Evolutionary conservation across 2,329 filamentous ascomycete genomes (phyloP), one percentile per base, ranked within the genome.

Genomic region (Exophiala bonariae): DNA sequence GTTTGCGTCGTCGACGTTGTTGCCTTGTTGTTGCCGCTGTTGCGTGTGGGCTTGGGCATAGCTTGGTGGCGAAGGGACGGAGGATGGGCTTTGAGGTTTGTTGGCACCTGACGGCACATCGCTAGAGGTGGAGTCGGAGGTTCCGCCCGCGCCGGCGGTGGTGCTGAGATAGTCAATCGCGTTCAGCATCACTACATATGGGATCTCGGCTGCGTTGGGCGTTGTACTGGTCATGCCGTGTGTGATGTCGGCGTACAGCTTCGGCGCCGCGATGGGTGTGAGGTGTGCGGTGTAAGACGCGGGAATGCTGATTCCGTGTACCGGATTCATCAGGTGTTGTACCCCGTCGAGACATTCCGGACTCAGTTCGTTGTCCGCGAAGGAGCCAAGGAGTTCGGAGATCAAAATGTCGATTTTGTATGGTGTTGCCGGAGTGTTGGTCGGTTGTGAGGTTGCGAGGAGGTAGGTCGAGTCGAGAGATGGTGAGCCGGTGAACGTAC

Each of bases 341-440:
- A 97, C 91, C 35, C 93, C 93, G 65, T 99, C 93, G 9, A 99
- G 78, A 62, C 93, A 99, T 71, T 99, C 93, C 0, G 93, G 93
- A 0, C 89, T 96, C 8, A 99, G 81, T 69, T 99, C 93, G 63
- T 99, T 99, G 69, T 99, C 93, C 18, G 85, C 93, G 63, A 97
- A 99, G 2, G 91, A 96, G 30, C 90, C 93, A 0, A 99, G 80
- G 0, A 99, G 81, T 67, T 99, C 93, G 2, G 91, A 96, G 20
- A 99, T 83, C 3, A 99, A 74, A 44, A 99, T 96, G 66, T 99
- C 93, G 33, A 99, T 67, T 16, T 68, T 68, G 32, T 68, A 67
- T 35, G 65, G 53, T 17, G 50, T 55, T 26, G 23, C 6, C 11
- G 6, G 23, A 11, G 23, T 26, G 23, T 6, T 6, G 11, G 23